These are phyloP conservation scores for Chrysanthemum makinoi DNA, from an alignment of 129 eudicot species.

Conservation along the genomic window DNA sequence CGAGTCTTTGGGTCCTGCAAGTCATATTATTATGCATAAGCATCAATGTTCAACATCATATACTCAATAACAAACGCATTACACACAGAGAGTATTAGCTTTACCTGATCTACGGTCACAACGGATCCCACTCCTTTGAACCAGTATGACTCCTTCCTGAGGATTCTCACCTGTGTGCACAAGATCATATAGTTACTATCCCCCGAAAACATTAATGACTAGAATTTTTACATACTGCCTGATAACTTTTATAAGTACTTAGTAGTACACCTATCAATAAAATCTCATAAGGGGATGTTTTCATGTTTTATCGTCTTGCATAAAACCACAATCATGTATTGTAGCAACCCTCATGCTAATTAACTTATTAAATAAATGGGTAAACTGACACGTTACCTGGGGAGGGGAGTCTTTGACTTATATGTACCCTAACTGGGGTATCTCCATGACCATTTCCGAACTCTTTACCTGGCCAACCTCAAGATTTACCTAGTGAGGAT, in stretches of 20 bases:
- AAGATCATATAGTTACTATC: not conserved
- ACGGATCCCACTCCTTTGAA: slow-evolving; percentile 94
- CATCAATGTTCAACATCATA: not conserved
- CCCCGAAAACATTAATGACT: not conserved
- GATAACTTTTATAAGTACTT: not conserved
- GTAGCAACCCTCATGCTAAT: not conserved
- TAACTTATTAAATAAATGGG: no score
- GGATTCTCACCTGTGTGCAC: slow-evolving; percentile 69
- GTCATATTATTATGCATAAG: not conserved
- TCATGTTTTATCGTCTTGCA: not conserved
- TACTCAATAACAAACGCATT: not conserved
- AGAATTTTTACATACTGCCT: not conserved
- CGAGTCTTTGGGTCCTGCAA: slow-evolving; percentile 82
- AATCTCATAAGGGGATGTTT: not conserved
- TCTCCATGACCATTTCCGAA: no score
- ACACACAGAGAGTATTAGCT: not conserved
- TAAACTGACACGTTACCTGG: no score
- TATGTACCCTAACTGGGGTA: no score
- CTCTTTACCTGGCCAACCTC: no score
- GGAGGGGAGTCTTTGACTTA: no score
- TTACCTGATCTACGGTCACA: slow-evolving; percentile 83
- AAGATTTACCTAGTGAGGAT: no score
- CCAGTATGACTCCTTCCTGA: slow-evolving; percentile 98
- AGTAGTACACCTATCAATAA: not conserved
- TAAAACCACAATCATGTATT: slow-evolving; percentile 5